Conservation (phyloP, 352 stramenopile species). For the Bremia lactucae region DNA sequence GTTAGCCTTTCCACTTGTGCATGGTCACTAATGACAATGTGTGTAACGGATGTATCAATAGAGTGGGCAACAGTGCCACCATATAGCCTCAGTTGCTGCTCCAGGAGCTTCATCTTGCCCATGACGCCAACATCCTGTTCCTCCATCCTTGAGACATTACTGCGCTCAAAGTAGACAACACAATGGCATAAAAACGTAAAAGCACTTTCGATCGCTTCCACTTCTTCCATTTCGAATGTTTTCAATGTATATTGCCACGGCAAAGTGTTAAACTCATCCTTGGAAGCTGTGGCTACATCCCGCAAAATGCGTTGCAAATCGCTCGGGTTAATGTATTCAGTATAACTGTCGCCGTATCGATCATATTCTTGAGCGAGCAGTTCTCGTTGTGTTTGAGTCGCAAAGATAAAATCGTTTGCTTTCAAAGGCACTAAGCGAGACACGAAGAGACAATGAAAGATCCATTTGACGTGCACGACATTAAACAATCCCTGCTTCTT, state of each 20-base stretch:
- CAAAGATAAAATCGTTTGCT: slow-evolving; percentile 58
- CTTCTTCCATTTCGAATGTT: slow-evolving; percentile 39
- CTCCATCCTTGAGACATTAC: neutral
- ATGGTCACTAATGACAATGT: slow-evolving; percentile 34
- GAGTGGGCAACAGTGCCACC: slow-evolving; percentile 27
- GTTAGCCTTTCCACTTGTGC: slow-evolving; percentile 28
- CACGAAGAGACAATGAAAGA: slow-evolving; percentile 32
- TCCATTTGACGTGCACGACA: slow-evolving; percentile 54
- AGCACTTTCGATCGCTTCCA: slow-evolving; percentile 52
- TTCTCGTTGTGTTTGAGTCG: slow-evolving; percentile 40
- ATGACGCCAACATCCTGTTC: slow-evolving; percentile 12
- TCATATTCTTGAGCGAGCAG: slow-evolving; percentile 64
- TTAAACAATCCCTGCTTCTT: slow-evolving; percentile 76
- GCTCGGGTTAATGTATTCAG: slow-evolving; percentile 31
- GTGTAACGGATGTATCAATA: slow-evolving; percentile 45
- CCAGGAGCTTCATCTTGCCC: slow-evolving; percentile 36
- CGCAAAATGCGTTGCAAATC: slow-evolving; percentile 44
- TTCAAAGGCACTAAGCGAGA: slow-evolving; percentile 30
- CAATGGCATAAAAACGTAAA: slow-evolving; percentile 72
- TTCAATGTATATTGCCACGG: slow-evolving; percentile 43
- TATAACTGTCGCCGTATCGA: slow-evolving; percentile 63
- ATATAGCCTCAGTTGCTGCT: slow-evolving; percentile 51
- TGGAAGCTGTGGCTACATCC: slow-evolving; percentile 18
- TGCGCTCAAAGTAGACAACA: slow-evolving; percentile 41
- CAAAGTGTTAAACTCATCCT: neutral